phyloP scores from a whole-genome alignment of 371 early-diverging fungal genomes.

The Gilbertella persicaria region DNA sequence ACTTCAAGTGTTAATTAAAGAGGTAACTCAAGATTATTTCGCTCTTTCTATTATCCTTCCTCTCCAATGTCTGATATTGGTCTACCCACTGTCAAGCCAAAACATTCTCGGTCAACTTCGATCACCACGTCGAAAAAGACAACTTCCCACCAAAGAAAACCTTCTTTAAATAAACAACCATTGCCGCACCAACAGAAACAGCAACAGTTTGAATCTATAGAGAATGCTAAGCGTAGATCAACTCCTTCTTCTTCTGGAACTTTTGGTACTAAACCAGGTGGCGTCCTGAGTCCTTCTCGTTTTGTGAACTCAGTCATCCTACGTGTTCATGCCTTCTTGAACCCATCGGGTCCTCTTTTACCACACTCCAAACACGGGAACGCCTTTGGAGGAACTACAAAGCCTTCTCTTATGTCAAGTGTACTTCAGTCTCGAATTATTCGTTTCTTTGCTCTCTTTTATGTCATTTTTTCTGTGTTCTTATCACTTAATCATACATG shows the following conservation, averaged over 20 bases:
- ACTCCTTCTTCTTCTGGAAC: not conserved
- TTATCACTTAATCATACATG: conserved; percentile 43
- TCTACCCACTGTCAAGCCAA: conserved; percentile 1
- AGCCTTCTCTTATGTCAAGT: conserved; percentile 12
- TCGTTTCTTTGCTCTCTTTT: conserved; percentile 39
- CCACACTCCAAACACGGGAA: conserved; percentile 42
- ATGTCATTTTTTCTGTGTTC: conserved; percentile 45
- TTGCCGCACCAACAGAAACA: not conserved
- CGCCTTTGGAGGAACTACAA: conserved; percentile 46
- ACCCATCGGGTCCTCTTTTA: conserved; percentile 36
- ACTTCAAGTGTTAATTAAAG: too few species aligned
- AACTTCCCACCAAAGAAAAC: conserved; percentile 7
- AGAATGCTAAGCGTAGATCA: not conserved
- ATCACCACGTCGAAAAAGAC: conserved; percentile 5
- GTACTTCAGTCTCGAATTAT: conserved; percentile 26
- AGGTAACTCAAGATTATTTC: too few species aligned
- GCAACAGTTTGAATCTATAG: not conserved
- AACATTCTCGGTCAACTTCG: conserved; percentile 8
- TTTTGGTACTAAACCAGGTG: not conserved
- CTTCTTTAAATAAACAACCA: conserved; percentile 2
- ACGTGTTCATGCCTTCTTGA: conserved; percentile 24
- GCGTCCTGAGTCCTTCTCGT: not conserved
- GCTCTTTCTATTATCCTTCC: too few species aligned
- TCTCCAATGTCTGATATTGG: conserved; percentile 10
- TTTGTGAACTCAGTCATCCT: conserved; percentile 13